These are phyloP conservation scores for Neonectria neomacrospora DNA, from an alignment of 2,329 filamentous ascomycete genomes.

Conservation along the genomic window DNA sequence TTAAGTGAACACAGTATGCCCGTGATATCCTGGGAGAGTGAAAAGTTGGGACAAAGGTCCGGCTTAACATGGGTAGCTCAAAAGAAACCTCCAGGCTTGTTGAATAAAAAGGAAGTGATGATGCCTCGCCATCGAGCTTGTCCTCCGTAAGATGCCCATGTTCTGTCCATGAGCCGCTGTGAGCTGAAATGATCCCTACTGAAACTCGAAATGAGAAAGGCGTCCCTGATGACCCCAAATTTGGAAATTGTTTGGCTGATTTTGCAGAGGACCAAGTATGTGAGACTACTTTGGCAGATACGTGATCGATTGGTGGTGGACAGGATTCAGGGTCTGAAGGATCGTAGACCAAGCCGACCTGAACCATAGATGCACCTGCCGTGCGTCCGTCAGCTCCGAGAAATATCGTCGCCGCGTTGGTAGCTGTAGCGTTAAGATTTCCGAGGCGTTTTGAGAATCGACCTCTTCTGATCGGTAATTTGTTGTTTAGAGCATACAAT, in stretches of 20 bases:
- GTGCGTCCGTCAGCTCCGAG: conserved; percentile 1
- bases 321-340: not conserved
- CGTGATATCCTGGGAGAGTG: not conserved
- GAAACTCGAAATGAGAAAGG: not conserved
- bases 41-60: not conserved
- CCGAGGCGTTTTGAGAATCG: not conserved
- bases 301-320: not conserved
- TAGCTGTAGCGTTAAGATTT: not conserved
- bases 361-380: not conserved
- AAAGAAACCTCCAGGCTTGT: not conserved
- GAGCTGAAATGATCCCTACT: not conserved
- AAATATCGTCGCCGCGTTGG: not conserved
- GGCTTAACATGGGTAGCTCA: not conserved
- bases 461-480: not conserved
- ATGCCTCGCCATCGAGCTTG: not conserved
- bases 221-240: not conserved
- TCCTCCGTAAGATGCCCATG: not conserved
- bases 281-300: not conserved
- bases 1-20: not conserved
- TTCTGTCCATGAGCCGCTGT: not conserved
- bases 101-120: not conserved
- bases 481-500: not conserved
- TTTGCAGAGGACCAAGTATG: not conserved
- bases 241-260: not conserved
- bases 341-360: not conserved